A percentile compares a stretch with the other conserved stretches of the same genome.
Conservation (phyloP, 352 stramenopile genomes). For the Phytopythium kandeliae region DNA sequence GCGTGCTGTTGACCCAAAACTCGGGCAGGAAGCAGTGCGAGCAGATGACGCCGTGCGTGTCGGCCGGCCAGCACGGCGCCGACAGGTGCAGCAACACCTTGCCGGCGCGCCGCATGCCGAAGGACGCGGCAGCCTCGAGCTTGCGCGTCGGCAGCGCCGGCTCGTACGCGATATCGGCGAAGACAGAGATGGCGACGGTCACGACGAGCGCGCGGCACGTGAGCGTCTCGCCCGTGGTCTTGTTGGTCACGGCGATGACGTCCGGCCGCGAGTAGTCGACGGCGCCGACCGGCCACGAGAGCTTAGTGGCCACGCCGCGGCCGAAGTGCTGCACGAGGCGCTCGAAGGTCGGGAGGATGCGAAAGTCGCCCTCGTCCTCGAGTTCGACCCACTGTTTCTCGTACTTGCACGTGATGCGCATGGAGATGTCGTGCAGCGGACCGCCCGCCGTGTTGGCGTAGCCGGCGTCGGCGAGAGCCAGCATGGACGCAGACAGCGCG, state of each 20-base stretch:
- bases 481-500: constrained; percentile 61
- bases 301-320: constrained; percentile 35
- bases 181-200: constrained; percentile 73
- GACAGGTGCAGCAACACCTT: constrained; percentile 78
- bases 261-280: constrained; percentile 56
- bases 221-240: constrained; percentile 36
- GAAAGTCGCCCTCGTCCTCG: constrained; percentile 79
- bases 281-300: constrained; percentile 48
- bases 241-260: constrained; percentile 50
- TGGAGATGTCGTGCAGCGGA: constrained; percentile 64
- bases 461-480: constrained; percentile 73
- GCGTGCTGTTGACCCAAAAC: constrained; percentile 78
- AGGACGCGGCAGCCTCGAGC: constrained; percentile 49
- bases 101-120: constrained; percentile 65
- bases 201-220: constrained; percentile 60
- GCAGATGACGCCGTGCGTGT: constrained; percentile 77
- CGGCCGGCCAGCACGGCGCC: constrained; percentile 55
- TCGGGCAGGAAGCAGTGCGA: constrained; percentile 79
- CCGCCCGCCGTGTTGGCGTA: constrained; percentile 80
- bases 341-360: constrained; percentile 59
- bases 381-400: constrained; percentile 81
- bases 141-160: constrained; percentile 55
- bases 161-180: constrained; percentile 65
- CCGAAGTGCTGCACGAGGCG: constrained; percentile 61
- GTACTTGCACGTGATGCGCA: constrained; percentile 73